A percentile compares a stretch with the other conserved stretches of the same genome.
These are phyloP conservation scores for Zelopaecilomyces penicillatus DNA, from an alignment of 2,329 filamentous ascomycete genomes.

Conservation along the genomic window DNA sequence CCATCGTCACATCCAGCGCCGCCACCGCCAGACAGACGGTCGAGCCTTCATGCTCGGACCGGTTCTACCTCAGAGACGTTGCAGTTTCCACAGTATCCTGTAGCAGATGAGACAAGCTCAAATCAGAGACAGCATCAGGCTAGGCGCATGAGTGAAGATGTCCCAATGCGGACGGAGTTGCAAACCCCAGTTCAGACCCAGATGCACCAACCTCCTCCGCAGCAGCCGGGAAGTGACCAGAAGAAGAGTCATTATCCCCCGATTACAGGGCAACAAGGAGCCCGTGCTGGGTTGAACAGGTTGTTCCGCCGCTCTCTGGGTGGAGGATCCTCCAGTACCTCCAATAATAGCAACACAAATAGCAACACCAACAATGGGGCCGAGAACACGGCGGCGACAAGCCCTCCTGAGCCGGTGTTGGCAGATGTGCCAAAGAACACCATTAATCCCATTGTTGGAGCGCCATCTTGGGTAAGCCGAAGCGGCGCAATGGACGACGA, in stretches of 20 bases:
- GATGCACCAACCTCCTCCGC: slow-evolving; percentile 9
- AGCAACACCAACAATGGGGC: slow-evolving; percentile 4
- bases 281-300: slow-evolving; percentile 38
- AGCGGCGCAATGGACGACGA: slow-evolving; percentile 32
- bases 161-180: slow-evolving; percentile 17
- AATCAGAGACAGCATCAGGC: slow-evolving; percentile 13
- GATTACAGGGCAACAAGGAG: slow-evolving; percentile 32
- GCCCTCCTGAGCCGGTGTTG: neutral
- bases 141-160: slow-evolving; percentile 22
- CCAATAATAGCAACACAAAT: slow-evolving; percentile 5
- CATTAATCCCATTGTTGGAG: slow-evolving; percentile 24
- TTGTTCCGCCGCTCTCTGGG: slow-evolving; percentile 44
- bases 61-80: slow-evolving; percentile 20
- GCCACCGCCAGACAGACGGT: slow-evolving; percentile 42
- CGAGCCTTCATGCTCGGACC: slow-evolving; percentile 43
- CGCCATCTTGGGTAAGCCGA: slow-evolving; percentile 32
- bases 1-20: slow-evolving; percentile 30
- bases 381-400: slow-evolving; percentile 8
- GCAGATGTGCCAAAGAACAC: slow-evolving; percentile 12
- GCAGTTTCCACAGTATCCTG: slow-evolving; percentile 1
- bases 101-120: slow-evolving; percentile 4
- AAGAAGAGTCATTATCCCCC: slow-evolving; percentile 42
- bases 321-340: slow-evolving; percentile 18
- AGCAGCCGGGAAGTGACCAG: slow-evolving; percentile 17
- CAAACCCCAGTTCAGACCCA: slow-evolving; percentile 18